A percentile compares a stretch with the other conserved stretches of the same genome.
phyloP scores from a whole-genome alignment of 768 basidiomycete genomes.

The Chalciporus pseudorubinellus region DNA sequence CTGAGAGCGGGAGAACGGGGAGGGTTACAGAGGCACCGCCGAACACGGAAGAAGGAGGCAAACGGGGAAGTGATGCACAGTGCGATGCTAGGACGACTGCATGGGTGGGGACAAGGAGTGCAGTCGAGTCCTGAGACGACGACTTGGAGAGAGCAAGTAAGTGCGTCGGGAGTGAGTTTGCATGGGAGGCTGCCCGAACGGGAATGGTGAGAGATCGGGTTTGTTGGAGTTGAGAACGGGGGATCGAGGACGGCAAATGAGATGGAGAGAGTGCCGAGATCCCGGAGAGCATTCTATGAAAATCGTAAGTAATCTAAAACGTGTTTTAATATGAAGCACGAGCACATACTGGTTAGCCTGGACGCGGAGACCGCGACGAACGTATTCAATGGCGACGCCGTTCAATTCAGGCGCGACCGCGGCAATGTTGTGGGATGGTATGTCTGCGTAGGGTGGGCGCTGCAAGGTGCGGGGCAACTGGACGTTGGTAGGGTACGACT shows the following conservation, averaged over 20 bases:
- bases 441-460: constrained; percentile 57
- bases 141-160: constrained; percentile 45
- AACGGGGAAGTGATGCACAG: constrained; percentile 60
- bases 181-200: constrained; percentile 24
- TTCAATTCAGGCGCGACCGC: constrained; percentile 53
- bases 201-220: constrained; percentile 31
- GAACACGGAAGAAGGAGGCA: constrained; percentile 40
- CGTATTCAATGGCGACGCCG: constrained; percentile 59
- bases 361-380: constrained; percentile 49
- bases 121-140: constrained; percentile 31
- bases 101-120: constrained; percentile 63
- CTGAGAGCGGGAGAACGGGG: constrained; percentile 60
- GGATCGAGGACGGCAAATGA: constrained; percentile 35
- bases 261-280: constrained; percentile 50
- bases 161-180: constrained; percentile 43
- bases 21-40: constrained; percentile 42
- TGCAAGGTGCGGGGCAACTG: constrained; percentile 73
- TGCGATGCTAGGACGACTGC: constrained; percentile 66
- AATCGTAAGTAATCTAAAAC: constrained; percentile 34
- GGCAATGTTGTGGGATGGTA: constrained; percentile 52
- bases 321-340: background rate
- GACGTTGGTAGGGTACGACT: constrained; percentile 36
- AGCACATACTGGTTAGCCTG: constrained; percentile 44
- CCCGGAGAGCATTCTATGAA: constrained; percentile 36
- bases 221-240: constrained; percentile 32